Evolutionary conservation across 2,329 filamentous ascomycete species (phyloP).

Genomic region (Coniochaeta ligniaria): DNA sequence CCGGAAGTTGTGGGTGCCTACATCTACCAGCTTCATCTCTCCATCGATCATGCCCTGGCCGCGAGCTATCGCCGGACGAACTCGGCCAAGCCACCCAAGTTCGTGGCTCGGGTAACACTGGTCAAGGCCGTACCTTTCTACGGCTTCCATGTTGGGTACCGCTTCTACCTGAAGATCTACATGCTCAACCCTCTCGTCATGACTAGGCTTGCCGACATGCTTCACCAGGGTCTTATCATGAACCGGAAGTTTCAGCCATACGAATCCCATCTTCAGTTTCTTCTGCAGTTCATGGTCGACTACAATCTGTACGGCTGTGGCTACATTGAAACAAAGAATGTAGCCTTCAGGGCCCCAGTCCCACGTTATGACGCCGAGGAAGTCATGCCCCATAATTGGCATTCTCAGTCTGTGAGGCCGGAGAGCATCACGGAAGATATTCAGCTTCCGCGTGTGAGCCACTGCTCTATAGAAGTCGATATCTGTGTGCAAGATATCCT

Average conservation of each 20-base stretch:
- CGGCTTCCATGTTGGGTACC: slow-evolving; percentile 89
- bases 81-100: slow-evolving; percentile 58
- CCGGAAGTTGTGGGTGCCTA: slow-evolving; percentile 65
- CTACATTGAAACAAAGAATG: slow-evolving; percentile 68
- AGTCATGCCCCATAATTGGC: slow-evolving; percentile 65
- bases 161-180: slow-evolving; percentile 89
- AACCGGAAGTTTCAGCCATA: slow-evolving; percentile 81
- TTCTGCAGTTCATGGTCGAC: slow-evolving; percentile 96
- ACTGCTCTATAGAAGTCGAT: slow-evolving; percentile 86
- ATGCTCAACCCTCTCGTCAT: slow-evolving; percentile 82
- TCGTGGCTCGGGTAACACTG: slow-evolving; percentile 83
- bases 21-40: slow-evolving; percentile 71
- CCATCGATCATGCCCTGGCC: slow-evolving; percentile 85
- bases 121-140: slow-evolving; percentile 95
- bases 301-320: slow-evolving; percentile 95
- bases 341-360: slow-evolving; percentile 68
- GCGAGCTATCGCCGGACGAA: slow-evolving; percentile 75
- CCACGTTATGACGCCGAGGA: slow-evolving; percentile 55
- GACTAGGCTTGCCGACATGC: slow-evolving; percentile 77
- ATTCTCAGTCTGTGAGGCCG: slow-evolving; percentile 61
- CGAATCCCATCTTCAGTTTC: slow-evolving; percentile 86
- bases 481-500: slow-evolving; percentile 81
- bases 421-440: slow-evolving; percentile 54
- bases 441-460: slow-evolving; percentile 68
- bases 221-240: slow-evolving; percentile 84